A percentile compares a stretch with the other conserved stretches of the same genome.
phyloP scores from a whole-genome alignment of 2,329 filamentous ascomycete genomes.

The Cordyceps cicadae region DNA sequence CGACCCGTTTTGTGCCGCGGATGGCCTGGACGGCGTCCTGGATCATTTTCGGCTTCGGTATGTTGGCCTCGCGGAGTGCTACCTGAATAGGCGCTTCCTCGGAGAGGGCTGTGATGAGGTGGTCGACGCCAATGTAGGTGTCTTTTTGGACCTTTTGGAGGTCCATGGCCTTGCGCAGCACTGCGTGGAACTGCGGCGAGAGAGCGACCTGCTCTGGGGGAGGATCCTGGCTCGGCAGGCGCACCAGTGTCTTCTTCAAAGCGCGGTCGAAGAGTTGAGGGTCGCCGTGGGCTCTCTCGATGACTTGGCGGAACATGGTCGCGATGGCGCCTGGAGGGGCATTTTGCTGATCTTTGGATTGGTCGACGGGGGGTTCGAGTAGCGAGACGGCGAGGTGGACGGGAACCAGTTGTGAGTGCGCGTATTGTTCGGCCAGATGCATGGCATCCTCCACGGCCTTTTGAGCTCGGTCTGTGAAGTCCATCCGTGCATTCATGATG shows the following conservation, averaged over 20 bases:
- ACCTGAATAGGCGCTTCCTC: conserved; percentile 70
- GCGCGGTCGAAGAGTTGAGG: conserved; percentile 79
- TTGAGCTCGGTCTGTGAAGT: conserved; percentile 89
- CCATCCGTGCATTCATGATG: conserved; percentile 68
- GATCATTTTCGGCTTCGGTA: conserved; percentile 84
- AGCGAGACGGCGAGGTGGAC: conserved; percentile 81
- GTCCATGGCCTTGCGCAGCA: conserved; percentile 77
- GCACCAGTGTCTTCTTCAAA: conserved; percentile 85
- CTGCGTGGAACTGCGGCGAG: conserved; percentile 70
- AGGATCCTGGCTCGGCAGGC: conserved; percentile 87
- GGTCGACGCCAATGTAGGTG: conserved; percentile 87
- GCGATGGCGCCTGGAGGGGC: conserved; percentile 51
- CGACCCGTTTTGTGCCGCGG: conserved; percentile 83
- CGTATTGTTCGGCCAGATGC: conserved; percentile 78
- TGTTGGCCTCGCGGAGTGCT: conserved; percentile 74
- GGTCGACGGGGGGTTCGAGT: conserved; percentile 65
- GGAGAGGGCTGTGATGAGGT: conserved; percentile 76
- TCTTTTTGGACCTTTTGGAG: conserved; percentile 97
- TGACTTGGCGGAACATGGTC: conserved; percentile 88
- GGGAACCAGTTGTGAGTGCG: conserved; percentile 82
- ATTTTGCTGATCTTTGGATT: conserved; percentile 78
- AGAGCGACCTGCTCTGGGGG: conserved; percentile 83
- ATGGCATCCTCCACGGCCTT: conserved; percentile 86
- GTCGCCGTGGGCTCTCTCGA: conserved; percentile 90
- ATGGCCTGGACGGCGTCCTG: conserved; percentile 88